phyloP scores from a whole-genome alignment of 441 rosid genomes.

The Theobroma grandiflorum region DNA sequence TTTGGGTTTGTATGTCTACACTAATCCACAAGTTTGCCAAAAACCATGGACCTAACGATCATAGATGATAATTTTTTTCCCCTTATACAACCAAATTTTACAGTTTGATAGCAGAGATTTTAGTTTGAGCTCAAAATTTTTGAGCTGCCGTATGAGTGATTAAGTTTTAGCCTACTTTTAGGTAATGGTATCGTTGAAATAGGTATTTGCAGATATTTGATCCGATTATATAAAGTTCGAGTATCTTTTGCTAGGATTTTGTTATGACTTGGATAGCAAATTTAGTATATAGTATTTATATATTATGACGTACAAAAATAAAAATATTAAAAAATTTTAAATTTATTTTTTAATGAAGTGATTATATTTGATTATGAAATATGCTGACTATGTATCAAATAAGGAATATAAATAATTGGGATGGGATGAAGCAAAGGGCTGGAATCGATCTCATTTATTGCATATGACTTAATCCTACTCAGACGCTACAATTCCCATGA shows the following conservation, averaged over 20 bases:
- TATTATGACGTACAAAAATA: too few relatives aligned
- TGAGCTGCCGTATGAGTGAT: neutral
- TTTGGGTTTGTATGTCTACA: slow-evolving; percentile 71
- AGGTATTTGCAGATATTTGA: too few relatives aligned
- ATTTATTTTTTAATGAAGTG: too few relatives aligned
- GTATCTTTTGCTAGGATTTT: too few relatives aligned
- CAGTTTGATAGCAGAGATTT: neutral
- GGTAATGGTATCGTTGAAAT: too few relatives aligned
- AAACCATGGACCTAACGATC: slow-evolving; percentile 31
- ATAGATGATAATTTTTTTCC: neutral
- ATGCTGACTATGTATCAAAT: too few relatives aligned
- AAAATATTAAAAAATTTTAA: too few relatives aligned
- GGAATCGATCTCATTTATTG: neutral
- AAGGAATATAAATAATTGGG: neutral
- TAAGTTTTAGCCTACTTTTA: neutral
- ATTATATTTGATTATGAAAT: too few relatives aligned
- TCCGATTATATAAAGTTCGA: too few relatives aligned
- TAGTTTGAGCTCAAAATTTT: too few relatives aligned
- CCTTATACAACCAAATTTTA: neutral
- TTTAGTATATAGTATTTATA: too few relatives aligned
- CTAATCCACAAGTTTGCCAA: slow-evolving; percentile 52
- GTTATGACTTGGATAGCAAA: too few relatives aligned
- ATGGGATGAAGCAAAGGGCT: neutral
- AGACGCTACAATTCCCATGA: neutral
- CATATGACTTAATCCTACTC: neutral